Conservation (phyloP, 495 filamentous ascomycete species). For the Penicillium maclennaniae region DNA sequence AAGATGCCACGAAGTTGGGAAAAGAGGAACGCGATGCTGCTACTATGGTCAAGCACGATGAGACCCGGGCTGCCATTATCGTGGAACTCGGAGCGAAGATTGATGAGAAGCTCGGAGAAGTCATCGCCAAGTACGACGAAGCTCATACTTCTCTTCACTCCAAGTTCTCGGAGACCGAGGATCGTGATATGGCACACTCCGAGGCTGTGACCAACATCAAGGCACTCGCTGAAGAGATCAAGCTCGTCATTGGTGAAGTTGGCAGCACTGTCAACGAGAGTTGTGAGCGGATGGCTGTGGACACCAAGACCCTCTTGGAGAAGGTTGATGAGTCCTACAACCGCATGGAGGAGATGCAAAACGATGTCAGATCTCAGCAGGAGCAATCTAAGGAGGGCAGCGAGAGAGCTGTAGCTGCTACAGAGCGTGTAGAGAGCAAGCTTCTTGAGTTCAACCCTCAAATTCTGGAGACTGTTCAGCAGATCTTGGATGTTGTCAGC, state of each 20-base stretch:
- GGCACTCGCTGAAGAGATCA: conserved; percentile 78
- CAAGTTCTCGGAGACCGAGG: conserved; percentile 63
- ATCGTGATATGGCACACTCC: conserved; percentile 61
- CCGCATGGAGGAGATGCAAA: conserved; percentile 73
- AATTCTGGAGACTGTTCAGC: conserved; percentile 74
- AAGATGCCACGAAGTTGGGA: conserved; percentile 67
- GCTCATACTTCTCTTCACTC: conserved; percentile 65
- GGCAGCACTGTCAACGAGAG: conserved; percentile 77
- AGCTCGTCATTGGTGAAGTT: conserved; percentile 76
- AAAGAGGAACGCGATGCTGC: conserved; percentile 72
- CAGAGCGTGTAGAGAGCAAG: conserved; percentile 72
- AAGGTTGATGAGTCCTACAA: conserved; percentile 70
- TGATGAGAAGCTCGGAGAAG: conserved; percentile 71
- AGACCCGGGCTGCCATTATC: conserved; percentile 53
- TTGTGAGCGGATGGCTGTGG: conserved; percentile 76
- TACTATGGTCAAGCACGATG: conserved; percentile 64
- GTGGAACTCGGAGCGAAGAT: conserved; percentile 61
- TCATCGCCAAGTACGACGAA: conserved; percentile 80
- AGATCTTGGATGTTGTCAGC: conserved; percentile 73
- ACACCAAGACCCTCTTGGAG: conserved; percentile 77
- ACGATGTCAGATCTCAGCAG: conserved; percentile 69
- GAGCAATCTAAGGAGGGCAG: conserved; percentile 72
- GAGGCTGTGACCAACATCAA: conserved; percentile 69
- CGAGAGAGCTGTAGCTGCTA: conserved; percentile 61
- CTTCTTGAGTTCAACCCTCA: conserved; percentile 79